These are phyloP conservation scores for Colletotrichum brevisporum DNA, from an alignment of 2,329 filamentous ascomycete species.

Conservation along the genomic window DNA sequence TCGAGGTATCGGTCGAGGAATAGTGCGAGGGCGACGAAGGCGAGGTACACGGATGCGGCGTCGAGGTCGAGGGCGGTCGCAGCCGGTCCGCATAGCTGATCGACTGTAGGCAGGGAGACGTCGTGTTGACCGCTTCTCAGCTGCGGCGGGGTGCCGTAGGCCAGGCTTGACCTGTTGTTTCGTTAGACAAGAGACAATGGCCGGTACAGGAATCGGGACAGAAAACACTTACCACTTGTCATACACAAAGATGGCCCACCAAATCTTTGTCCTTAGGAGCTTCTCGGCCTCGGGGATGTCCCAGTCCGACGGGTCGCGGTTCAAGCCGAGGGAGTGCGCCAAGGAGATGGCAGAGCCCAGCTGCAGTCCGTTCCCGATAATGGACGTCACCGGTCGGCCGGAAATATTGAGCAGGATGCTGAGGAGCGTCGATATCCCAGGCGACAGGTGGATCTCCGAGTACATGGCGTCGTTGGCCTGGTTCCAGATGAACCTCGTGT, in stretches of 20 bases:
- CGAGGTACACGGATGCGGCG: conserved; percentile 58
- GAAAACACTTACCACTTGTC: conserved; percentile 63
- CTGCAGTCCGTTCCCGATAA: conserved; percentile 69
- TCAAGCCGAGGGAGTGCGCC: conserved; percentile 67
- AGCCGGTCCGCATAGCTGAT: conserved; percentile 47
- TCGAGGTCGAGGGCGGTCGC: conserved; percentile 36
- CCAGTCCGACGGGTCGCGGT: conserved; percentile 67
- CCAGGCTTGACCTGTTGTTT: conserved; percentile 61
- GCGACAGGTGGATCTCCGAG: conserved; percentile 70
- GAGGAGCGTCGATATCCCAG: conserved; percentile 70
- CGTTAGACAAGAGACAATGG: neutral
- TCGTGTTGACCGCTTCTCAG: conserved; percentile 62
- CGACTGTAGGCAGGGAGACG: conserved; percentile 58
- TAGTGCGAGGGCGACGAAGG: conserved; percentile 60
- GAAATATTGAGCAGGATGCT: conserved; percentile 71
- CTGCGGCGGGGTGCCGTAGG: conserved; percentile 66
- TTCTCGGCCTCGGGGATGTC: conserved; percentile 66
- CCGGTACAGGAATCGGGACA: neutral
- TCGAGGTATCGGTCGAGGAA: conserved; percentile 53
- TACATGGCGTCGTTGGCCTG: conserved; percentile 72
- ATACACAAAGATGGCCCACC: conserved; percentile 69
- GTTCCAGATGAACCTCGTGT: conserved; percentile 74
- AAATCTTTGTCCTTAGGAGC: conserved; percentile 64
- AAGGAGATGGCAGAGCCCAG: conserved; percentile 66
- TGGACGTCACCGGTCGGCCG: conserved; percentile 71